Conservation (phyloP, 331 rosid genomes). For the Phaseolus coccineus region DNA sequence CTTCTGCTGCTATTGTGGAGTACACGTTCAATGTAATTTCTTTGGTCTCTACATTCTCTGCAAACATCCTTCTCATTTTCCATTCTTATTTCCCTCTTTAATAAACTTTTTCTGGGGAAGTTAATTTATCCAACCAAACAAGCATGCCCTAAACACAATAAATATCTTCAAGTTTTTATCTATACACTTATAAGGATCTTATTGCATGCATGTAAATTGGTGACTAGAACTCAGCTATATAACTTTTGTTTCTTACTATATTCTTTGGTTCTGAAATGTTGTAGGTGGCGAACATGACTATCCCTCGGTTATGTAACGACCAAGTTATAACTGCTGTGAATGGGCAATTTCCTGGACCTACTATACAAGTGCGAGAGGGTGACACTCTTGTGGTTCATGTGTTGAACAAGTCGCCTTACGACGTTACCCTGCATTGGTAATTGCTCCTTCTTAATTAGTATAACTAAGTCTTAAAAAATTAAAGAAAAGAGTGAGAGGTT, state of each 20-base stretch:
- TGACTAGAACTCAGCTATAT: not conserved
- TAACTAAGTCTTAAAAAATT: not conserved
- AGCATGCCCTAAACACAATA: too few species aligned
- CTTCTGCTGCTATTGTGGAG: not conserved
- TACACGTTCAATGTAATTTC: constrained; percentile 13
- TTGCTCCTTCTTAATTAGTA: not conserved
- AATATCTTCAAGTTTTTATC: too few species aligned
- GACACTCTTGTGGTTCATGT: constrained; percentile 53
- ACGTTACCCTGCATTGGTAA: constrained; percentile 59
- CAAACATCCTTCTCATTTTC: too few species aligned
- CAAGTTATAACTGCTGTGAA: constrained; percentile 52
- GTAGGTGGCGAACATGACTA: constrained; percentile 50
- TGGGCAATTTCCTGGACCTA: constrained; percentile 56
- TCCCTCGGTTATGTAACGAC: constrained; percentile 44
- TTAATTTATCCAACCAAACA: too few species aligned
- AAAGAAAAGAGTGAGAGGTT: not conserved
- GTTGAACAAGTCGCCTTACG: constrained; percentile 50
- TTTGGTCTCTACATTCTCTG: too few species aligned
- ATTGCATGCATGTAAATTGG: not conserved
- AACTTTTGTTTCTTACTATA: not conserved
- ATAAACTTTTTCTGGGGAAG: too few species aligned
- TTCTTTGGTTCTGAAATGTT: not conserved
- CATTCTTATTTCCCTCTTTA: too few species aligned
- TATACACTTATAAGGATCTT: too few species aligned
- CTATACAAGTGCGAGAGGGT: constrained; percentile 48